Base-by-base conservation (phyloP, 2,329 filamentous ascomycete species). In the Curvularia verruculosa region DNA sequence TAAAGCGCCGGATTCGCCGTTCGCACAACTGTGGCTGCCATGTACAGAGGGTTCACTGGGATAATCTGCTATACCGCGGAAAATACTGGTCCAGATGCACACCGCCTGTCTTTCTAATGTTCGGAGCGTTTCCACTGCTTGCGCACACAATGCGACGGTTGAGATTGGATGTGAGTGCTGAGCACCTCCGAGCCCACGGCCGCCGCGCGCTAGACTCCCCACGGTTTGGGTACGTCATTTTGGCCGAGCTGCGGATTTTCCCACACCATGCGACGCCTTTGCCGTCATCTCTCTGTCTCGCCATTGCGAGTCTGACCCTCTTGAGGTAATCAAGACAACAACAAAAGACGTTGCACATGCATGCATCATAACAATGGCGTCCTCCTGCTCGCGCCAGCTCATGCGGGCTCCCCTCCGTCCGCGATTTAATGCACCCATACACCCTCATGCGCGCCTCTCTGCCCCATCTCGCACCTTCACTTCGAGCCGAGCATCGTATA, bases 401-500 rank as follows among this genome's bases (percentile, higher is more conserved):
- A 46, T 65, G 45, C 67, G 65, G 40, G 65, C 64, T 12, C 49
- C 63, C 26, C 19, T 61, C 39, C 67, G 62, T 19, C 47, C 63
- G 29, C 62, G 43, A 44, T 54, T 51, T 58, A 57, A 61, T 29
- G 48, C 56, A 28, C 28, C 44, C 54, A n/a, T 50, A 63, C 54
- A 44, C 52, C 50, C 51, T 43, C 52, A 51, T 56, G 46, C 64
- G 24, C 74, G 60, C 61, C 34, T 60, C 28, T 58, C 63, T 9
- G 54, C 57, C 6, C 63, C 67, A 19, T 65, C 68, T 34, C 72
- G 74, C 52, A 51, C 58, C 59, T 78, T 79, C 58, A 59, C 67
- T 15, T 72, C 76, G 28, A 79, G 80, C 1, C 72, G 76, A 55
- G 76, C 75, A 60, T 71, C 74, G 54, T 73, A 76, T 53, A 76